phyloP scores from a whole-genome alignment of 2,329 filamentous ascomycete genomes.

The Fusarium transvaalense region DNA sequence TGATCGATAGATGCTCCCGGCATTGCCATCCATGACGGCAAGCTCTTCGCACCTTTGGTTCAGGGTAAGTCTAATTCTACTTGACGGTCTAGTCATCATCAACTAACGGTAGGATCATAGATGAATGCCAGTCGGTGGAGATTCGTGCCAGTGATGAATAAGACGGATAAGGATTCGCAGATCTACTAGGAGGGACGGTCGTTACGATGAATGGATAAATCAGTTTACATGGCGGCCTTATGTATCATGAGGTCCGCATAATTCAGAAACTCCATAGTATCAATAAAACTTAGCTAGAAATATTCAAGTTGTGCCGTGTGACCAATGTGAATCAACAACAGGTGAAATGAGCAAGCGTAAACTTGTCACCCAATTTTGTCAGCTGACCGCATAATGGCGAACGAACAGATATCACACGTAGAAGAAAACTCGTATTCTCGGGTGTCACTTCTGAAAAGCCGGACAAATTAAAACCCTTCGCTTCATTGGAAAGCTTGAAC shows the following conservation, averaged over 20 bases:
- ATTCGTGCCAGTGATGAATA: background rate
- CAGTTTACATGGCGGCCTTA: background rate
- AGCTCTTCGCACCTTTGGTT: background rate
- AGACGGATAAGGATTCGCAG: accelerated
- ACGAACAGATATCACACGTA: too few relatives aligned
- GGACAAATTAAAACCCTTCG: background rate
- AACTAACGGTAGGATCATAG: background rate
- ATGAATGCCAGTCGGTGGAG: background rate
- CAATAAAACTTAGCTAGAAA: background rate
- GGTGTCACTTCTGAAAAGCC: background rate
- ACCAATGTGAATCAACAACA: background rate
- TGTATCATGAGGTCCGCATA: background rate
- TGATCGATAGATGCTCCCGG: background rate
- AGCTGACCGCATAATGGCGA: background rate
- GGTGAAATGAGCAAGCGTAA: background rate
- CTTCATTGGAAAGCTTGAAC: background rate
- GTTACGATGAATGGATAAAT: background rate
- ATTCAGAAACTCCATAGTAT: background rate
- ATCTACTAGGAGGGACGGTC: background rate
- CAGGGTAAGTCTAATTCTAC: background rate
- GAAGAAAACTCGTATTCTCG: background rate
- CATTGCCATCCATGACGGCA: background rate
- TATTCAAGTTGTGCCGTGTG: background rate
- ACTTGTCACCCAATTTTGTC: background rate
- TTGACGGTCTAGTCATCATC: accelerated